phyloP scores from a whole-genome alignment of 2,329 filamentous ascomycete genomes.

The Diaporthe capsici region DNA sequence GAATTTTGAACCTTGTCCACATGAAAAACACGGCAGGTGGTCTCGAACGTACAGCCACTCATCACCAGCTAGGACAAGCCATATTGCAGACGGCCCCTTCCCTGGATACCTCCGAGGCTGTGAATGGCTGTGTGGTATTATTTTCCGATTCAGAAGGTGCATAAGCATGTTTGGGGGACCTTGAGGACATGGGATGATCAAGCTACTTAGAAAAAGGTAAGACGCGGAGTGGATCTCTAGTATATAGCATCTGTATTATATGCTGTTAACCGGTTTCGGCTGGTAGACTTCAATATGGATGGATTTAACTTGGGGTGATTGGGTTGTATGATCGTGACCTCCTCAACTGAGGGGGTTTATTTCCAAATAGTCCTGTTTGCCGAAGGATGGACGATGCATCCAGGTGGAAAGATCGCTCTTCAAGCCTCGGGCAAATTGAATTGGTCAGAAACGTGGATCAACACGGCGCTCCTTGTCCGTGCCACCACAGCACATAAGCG shows the following conservation, averaged over 20 bases:
- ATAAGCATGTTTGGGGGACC: neutral
- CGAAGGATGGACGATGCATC: neutral
- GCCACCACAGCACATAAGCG: constrained; percentile 8
- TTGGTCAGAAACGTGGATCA: constrained; percentile 17
- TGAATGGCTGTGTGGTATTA: constrained; percentile 13
- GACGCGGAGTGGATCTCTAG: neutral
- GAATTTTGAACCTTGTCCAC: neutral
- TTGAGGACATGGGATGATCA: constrained; percentile 8
- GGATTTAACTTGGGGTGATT: constrained; percentile 6
- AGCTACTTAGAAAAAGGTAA: neutral
- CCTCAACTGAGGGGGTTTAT: neutral
- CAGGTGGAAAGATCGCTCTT: neutral
- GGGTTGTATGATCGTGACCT: constrained; percentile 4
- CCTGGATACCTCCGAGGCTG: neutral
- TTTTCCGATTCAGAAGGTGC: constrained; percentile 14
- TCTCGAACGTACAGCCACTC: constrained; percentile 3
- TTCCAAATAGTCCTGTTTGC: constrained; percentile 1
- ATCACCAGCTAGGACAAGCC: neutral
- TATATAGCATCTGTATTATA: constrained; percentile 13
- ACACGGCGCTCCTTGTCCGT: constrained; percentile 17
- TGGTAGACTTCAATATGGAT: neutral
- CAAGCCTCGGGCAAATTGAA: constrained; percentile 7
- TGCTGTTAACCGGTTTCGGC: neutral
- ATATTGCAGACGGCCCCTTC: neutral
- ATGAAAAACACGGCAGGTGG: neutral